Evolutionary conservation across 163 green algal genomes (phyloP), one percentile per base, ranked within the genome.

Genomic region (Chlorella variabilis): DNA sequence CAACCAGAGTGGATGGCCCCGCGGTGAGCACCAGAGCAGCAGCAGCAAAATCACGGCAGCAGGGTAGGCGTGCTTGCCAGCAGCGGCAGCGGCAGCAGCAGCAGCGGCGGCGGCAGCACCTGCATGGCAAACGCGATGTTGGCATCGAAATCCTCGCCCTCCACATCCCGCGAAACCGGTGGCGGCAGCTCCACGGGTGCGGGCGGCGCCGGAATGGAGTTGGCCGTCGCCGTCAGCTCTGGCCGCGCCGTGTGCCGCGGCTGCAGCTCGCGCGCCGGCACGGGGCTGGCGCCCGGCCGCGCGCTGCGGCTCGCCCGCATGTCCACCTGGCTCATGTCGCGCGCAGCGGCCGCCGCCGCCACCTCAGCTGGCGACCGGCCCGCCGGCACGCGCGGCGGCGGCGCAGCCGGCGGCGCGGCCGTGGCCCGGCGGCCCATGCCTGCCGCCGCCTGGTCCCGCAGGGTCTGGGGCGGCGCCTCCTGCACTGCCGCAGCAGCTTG

Each of bases 221-320:
- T 39, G 31, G 41, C 58, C 3, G 58, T 39, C 41, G 75, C 59
- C 18, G 75, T 71, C n/a, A 71, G 39, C 29, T 71, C 75, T 29
- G 75, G 75, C 75, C 75, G 75, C 31, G 75, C 75, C 0, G 75
- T 81, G 75, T 81, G 75, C 20, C 75, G 59, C n/a, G 75, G 75
- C 75, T 59, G 45, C 29, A 81, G 59, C 36, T 81, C 39, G 6
- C 59, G 59, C n/a, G 59, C 20, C 17, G 59, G n/a, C 29, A 23
- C 27, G 13, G 41, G 39, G 31, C 34, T 70, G 4, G 73, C 36
- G 4, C 11, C 38, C 17, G 54, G 54, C 9, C 56, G 56, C 3
- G 54, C 29, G 51, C 62, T 69, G 21, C 74, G 75, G 4, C 25
- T 33, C 27, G n/a, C 41, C 29, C 75, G 75, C 39, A 81, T 73